Percentiles rank a stretch among this genome's conserved stretches.
phyloP scores from a whole-genome alignment of 148 eudicot species.

The Pouteria glomerata region DNA sequence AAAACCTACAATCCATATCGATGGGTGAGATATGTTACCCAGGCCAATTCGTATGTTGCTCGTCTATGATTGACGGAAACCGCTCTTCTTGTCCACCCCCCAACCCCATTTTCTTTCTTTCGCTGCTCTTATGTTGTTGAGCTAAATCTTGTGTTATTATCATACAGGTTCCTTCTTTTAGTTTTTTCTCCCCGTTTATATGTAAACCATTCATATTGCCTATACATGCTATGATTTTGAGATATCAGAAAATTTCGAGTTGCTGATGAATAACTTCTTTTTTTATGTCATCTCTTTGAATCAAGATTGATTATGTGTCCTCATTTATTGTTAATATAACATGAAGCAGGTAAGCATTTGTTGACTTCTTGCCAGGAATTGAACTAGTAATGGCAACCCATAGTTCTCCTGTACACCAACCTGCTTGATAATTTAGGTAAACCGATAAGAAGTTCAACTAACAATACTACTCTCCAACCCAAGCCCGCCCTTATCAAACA shows the following conservation, averaged over 20 bases:
- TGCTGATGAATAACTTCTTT: neutral
- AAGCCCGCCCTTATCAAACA: neutral
- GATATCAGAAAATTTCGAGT: neutral
- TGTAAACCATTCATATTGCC: neutral
- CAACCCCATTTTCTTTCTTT: neutral
- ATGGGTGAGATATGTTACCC: conserved; percentile 90
- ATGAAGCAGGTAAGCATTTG: neutral
- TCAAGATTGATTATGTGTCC: no score
- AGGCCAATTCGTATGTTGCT: conserved; percentile 80
- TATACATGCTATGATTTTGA: no score
- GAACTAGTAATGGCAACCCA: neutral
- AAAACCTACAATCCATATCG: conserved; percentile 73
- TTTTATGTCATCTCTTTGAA: no score
- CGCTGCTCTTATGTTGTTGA: neutral
- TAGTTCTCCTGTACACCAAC: no score
- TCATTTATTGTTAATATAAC: neutral
- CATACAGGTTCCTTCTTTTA: neutral
- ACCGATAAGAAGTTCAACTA: neutral
- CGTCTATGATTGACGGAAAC: conserved; percentile 48
- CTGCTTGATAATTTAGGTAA: neutral
- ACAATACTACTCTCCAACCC: no score
- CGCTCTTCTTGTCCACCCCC: neutral
- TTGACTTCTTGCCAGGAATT: neutral
- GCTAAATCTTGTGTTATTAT: neutral
- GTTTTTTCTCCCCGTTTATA: neutral